A percentile compares a stretch with the other conserved stretches of the same genome.
These are phyloP conservation scores for Ganoderma lingzhi DNA, from an alignment of 1,284 basidiomycete genomes.

Conservation along the genomic window DNA sequence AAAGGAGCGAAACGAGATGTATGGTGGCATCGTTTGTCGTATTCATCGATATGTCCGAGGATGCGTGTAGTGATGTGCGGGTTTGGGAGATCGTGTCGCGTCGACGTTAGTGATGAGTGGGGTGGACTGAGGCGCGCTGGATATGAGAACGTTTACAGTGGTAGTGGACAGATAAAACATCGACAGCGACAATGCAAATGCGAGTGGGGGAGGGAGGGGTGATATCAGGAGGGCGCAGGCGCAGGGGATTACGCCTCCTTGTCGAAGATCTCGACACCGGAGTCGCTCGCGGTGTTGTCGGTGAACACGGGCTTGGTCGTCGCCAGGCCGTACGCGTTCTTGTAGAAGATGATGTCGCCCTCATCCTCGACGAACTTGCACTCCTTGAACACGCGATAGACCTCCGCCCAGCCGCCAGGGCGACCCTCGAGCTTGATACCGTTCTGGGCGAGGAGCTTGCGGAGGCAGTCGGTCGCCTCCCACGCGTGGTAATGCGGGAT, in stretches of 20 bases:
- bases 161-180: neutral
- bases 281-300: conserved; percentile 79
- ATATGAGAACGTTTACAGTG: neutral
- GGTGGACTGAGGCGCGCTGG: neutral
- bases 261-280: conserved; percentile 80
- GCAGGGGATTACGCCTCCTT: conserved; percentile 40
- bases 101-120: neutral
- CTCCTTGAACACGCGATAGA: conserved; percentile 76
- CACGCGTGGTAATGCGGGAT: conserved; percentile 95
- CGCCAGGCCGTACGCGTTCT: conserved; percentile 85
- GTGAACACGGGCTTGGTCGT: conserved; percentile 69
- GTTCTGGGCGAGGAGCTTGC: conserved; percentile 74
- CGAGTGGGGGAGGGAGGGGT: neutral
- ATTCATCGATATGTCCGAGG: neutral
- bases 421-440: conserved; percentile 69
- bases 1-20: conserved; percentile 4
- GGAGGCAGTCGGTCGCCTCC: conserved; percentile 93
- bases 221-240: neutral
- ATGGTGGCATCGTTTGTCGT: neutral
- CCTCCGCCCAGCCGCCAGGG: conserved; percentile 82
- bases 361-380: conserved; percentile 96
- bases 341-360: conserved; percentile 92
- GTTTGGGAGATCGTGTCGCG: neutral
- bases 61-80: neutral
- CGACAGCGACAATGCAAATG: conserved; percentile 5